These are phyloP conservation scores for Thalassiosira profunda DNA, from an alignment of 108 stramenopile species.

Conservation along the genomic window DNA sequence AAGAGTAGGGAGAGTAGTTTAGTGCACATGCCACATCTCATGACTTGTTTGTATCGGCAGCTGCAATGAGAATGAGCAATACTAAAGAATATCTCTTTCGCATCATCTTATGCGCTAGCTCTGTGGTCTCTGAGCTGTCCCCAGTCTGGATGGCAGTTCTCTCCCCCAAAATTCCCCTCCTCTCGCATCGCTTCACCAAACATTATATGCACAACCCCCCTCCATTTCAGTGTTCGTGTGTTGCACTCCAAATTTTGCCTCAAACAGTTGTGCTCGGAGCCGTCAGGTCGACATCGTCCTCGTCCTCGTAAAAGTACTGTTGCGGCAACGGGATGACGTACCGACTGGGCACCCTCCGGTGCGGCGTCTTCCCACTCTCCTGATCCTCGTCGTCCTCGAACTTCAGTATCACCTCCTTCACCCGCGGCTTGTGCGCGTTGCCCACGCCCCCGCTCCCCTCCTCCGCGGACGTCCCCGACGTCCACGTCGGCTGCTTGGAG, in stretches of 20 bases:
- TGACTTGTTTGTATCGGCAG: too few relatives aligned
- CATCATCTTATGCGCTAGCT: too few relatives aligned
- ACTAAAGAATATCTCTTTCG: too few relatives aligned
- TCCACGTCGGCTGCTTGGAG: conserved; percentile 86
- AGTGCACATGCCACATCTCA: too few relatives aligned
- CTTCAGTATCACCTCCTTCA: conserved; percentile 94
- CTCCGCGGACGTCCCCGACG: conserved; percentile 33
- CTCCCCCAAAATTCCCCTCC: too few relatives aligned
- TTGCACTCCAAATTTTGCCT: neutral
- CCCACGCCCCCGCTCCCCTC: conserved; percentile 32
- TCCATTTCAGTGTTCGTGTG: too few relatives aligned
- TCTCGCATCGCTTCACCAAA: too few relatives aligned
- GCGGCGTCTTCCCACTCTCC: conserved; percentile 88
- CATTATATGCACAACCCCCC: too few relatives aligned
- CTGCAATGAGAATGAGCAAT: too few relatives aligned
- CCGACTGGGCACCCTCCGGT: conserved; percentile 90
- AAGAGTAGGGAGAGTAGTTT: too few relatives aligned
- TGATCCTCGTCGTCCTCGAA: conserved; percentile 98
- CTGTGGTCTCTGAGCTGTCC: too few relatives aligned
- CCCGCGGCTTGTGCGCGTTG: conserved; percentile 62
- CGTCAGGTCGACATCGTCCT: conserved; percentile 86
- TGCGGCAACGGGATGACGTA: conserved; percentile 93
- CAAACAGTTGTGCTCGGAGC: conserved; percentile 34
- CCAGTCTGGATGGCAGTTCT: too few relatives aligned
- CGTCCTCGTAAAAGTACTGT: conserved; percentile 89